phyloP scores from a whole-genome alignment of 1,284 basidiomycete genomes.

The Mycena sp. region DNA sequence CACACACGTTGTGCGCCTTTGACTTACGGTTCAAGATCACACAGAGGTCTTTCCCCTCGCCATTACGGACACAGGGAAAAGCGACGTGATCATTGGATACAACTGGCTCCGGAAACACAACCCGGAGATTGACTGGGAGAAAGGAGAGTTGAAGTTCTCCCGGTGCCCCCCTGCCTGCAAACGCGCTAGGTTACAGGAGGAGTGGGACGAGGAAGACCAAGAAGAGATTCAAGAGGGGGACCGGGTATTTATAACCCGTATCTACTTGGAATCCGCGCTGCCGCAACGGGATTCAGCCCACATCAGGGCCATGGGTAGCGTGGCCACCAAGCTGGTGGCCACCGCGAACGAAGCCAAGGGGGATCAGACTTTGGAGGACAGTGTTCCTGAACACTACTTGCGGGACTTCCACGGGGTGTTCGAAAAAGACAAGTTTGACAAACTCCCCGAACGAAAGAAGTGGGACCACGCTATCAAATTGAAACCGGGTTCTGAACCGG shows the following conservation, averaged over 20 bases:
- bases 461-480: conserved; percentile 1
- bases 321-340: not conserved
- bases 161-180: conserved; percentile 21
- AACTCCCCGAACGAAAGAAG: not conserved
- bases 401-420: not conserved
- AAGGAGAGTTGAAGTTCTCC: conserved; percentile 16
- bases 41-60: not conserved
- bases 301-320: not conserved
- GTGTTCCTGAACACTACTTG: not conserved
- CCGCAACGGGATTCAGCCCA: not conserved
- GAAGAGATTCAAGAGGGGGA: too few relatives aligned
- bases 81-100: not conserved
- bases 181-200: too few relatives aligned
- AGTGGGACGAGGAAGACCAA: too few relatives aligned
- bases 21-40: not conserved
- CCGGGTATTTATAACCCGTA: too few relatives aligned
- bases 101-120: conserved; percentile 38
- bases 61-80: not conserved
- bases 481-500: not conserved
- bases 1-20: not conserved
- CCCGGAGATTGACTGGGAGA: conserved; percentile 35
- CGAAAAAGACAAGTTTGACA: conserved; percentile 4
- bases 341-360: not conserved
- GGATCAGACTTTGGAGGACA: not conserved
- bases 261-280: too few relatives aligned